phyloP scores from a whole-genome alignment of 202 grass and related monocot species.

The Sporobolus alterniflorus region DNA sequence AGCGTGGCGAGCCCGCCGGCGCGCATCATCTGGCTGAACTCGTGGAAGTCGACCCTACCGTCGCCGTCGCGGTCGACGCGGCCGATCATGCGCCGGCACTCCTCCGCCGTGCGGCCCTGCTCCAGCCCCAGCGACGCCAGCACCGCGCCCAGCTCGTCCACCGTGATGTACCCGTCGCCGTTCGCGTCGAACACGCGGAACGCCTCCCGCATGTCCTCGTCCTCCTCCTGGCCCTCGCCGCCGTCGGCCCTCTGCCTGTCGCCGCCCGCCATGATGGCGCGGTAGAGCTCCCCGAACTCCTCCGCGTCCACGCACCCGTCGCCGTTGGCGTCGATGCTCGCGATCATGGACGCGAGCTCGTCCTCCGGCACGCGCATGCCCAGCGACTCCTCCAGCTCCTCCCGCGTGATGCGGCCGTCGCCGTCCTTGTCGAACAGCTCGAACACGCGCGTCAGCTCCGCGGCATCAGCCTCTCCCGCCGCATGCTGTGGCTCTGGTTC shows the following conservation, averaged over 20 bases:
- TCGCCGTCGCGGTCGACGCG: slow-evolving; percentile 73
- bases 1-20: slow-evolving; percentile 69
- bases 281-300: slow-evolving; percentile 84
- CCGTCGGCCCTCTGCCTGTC: background rate
- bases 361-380: slow-evolving; percentile 66
- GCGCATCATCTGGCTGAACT: slow-evolving; percentile 89
- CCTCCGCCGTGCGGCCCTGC: slow-evolving; percentile 62
- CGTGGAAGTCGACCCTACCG: slow-evolving; percentile 79
- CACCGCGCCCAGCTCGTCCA: slow-evolving; percentile 66
- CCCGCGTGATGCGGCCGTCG: slow-evolving; percentile 77
- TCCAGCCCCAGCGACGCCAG: slow-evolving; percentile 74
- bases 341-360: slow-evolving; percentile 86
- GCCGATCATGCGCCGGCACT: slow-evolving; percentile 83
- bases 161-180: slow-evolving; percentile 82
- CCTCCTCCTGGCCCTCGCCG: slow-evolving; percentile 23
- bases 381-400: slow-evolving; percentile 84
- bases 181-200: slow-evolving; percentile 92
- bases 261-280: slow-evolving; percentile 51
- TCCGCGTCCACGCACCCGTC: slow-evolving; percentile 89
- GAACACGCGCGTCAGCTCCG: slow-evolving; percentile 85
- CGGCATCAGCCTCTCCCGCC: slow-evolving; percentile 27
- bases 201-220: slow-evolving; percentile 79
- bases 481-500: background rate
- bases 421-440: slow-evolving; percentile 91
- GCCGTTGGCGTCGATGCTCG: slow-evolving; percentile 82